These are phyloP conservation scores for Colletotrichum camelliae DNA, from an alignment of 2,329 filamentous ascomycete genomes.

Conservation along the genomic window DNA sequence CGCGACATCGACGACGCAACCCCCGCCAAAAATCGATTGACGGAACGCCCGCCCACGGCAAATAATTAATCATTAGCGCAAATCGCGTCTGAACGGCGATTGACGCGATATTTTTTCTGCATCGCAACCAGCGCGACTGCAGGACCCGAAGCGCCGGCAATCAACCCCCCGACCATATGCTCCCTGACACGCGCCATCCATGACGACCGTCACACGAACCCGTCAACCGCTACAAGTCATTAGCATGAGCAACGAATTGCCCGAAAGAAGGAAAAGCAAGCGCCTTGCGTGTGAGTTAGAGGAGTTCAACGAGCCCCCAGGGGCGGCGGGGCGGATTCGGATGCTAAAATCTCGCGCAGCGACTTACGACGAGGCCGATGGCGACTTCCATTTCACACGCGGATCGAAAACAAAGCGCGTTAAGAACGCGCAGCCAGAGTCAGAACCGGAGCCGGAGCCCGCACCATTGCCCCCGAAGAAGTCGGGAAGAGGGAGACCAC, in stretches of 20 bases:
- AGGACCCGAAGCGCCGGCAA: neutral
- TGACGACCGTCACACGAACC: conserved; percentile 72
- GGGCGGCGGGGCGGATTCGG: conserved; percentile 62
- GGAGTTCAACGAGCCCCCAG: neutral
- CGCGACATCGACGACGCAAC: conserved; percentile 6
- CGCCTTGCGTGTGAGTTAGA: conserved; percentile 63
- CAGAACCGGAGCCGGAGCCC: conserved; percentile 40
- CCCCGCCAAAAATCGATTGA: neutral
- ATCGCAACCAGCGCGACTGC: neutral
- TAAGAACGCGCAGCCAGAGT: conserved; percentile 58
- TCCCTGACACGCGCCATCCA: conserved; percentile 55
- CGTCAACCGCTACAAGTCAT: conserved; percentile 69
- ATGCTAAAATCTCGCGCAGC: conserved; percentile 62
- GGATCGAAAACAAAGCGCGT: conserved; percentile 70
- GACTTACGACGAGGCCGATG: conserved; percentile 70
- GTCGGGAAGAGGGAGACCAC: conserved; percentile 44
- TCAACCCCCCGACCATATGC: conserved; percentile 10
- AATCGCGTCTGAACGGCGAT: neutral
- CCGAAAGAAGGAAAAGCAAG: conserved; percentile 67
- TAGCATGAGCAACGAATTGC: conserved; percentile 71
- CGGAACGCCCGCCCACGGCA: neutral
- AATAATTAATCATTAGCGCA: neutral
- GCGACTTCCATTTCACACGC: conserved; percentile 78
- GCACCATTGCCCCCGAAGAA: conserved; percentile 39
- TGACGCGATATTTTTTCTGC: conserved; percentile 8